Evolutionary conservation across 257 asterid species (phyloP), one percentile per base, ranked within the genome.

Genomic region (Lycium barbarum): DNA sequence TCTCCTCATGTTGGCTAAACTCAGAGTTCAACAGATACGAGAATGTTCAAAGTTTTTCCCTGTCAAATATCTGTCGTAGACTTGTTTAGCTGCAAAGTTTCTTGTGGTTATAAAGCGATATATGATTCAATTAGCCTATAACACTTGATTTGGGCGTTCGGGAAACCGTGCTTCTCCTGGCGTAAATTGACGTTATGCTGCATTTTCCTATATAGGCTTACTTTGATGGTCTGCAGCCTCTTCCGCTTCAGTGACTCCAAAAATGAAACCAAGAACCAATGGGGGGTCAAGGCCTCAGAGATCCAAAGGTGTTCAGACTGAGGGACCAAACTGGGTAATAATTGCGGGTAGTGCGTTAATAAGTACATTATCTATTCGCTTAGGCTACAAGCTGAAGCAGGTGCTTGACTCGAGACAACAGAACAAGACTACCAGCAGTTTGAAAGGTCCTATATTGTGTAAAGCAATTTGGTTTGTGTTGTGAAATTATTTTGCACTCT

Each of bases 311-410:
- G 82, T 86, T 51, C 93, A 88, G 80, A 89, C 90, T 38, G 95
- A 93, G 86, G 95, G 97, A 61, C 92, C 96, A 6, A 93, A 95
- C 79, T 95, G 98, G 98, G 83, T 95, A 86, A 87, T 95, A 83
- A 91, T 95, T 86, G 98, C 96, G 17, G 98, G 98, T 58, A 91
- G 96, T 87, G 97, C 97, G 70, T 86, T 95, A 85, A 85, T 95
- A 81, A 93, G 98, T 88, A 93, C 95, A 38, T 83, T 95, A 86
- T 93, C 98, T 14, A 79, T 95, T 86, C 97, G 93, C 87, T 89
- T 95, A 45, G 98, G 98, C 63, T 95, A 87, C 87, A 95, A 93
- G 91, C 90, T 95, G 90, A 93, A 93, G 91, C 98, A 93, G 89
- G 90, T 89, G 84, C 89, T 89, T 78, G 98, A 95, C 86, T 87